phyloP scores from a whole-genome alignment of 2,329 filamentous ascomycete species.

The Calycina herbarum region DNA sequence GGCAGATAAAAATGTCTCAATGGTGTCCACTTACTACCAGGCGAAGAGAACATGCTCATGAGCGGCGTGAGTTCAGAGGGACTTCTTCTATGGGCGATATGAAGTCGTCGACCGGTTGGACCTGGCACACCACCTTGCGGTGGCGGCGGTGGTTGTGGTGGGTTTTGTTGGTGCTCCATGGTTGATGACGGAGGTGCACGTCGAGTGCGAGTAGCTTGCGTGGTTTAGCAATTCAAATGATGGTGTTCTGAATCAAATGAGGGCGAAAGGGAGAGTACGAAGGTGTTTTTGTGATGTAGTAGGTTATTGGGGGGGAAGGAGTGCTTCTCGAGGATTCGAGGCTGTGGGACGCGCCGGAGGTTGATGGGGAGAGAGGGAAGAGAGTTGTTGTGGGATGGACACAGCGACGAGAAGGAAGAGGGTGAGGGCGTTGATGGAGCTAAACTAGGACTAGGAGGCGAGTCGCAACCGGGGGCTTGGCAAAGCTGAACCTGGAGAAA shows the following conservation, averaged over 20 bases:
- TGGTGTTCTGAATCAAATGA: slow-evolving; percentile 30
- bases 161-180: slow-evolving; percentile 48
- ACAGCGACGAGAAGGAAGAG: slow-evolving; percentile 3
- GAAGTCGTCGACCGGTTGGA: slow-evolving; percentile 82
- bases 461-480: background rate
- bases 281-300: slow-evolving; percentile 18
- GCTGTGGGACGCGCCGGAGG: slow-evolving; percentile 31
- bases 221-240: slow-evolving; percentile 33
- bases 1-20: slow-evolving; percentile 6
- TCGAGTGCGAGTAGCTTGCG: slow-evolving; percentile 44
- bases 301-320: slow-evolving; percentile 32
- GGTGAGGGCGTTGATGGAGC: slow-evolving; percentile 9
- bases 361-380: slow-evolving; percentile 23
- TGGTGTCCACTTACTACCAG: slow-evolving; percentile 56
- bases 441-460: background rate
- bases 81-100: slow-evolving; percentile 96
- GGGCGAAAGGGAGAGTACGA: slow-evolving; percentile 36
- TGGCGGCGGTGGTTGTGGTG: slow-evolving; percentile 47
- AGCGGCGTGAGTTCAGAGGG: slow-evolving; percentile 95
- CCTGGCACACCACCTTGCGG: slow-evolving; percentile 62
- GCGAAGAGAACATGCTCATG: slow-evolving; percentile 79
- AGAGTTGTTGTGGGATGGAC: background rate
- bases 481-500: background rate
- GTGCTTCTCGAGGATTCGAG: slow-evolving; percentile 40
- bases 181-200: slow-evolving; percentile 46